A percentile compares a stretch with the other conserved stretches of the same genome.
Conservation (phyloP, 495 filamentous ascomycete genomes). For the Hypoxylon crocopeplum region DNA sequence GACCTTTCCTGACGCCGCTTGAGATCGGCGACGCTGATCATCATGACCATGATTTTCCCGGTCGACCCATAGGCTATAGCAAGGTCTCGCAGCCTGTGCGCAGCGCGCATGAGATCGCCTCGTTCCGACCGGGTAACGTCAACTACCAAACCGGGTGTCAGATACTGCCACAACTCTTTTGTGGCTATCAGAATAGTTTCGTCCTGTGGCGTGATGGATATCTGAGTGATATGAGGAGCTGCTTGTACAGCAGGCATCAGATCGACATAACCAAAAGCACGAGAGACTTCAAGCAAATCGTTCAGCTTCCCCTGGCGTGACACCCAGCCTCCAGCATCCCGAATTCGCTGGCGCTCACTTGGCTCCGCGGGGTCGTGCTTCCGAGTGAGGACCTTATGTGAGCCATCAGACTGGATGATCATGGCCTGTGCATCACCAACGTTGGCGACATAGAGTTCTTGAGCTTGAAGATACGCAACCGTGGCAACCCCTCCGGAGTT, state of each 20-base stretch:
- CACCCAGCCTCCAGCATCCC: conserved; percentile 93
- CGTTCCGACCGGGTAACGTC: conserved; percentile 87
- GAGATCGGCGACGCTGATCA: conserved; percentile 88
- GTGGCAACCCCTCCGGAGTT: conserved; percentile 90
- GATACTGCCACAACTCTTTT: conserved; percentile 91
- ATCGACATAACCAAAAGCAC: conserved; percentile 93
- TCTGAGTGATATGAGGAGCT: conserved; percentile 80
- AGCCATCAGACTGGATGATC: conserved; percentile 86
- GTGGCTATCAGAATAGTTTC: conserved; percentile 93
- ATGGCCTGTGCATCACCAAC: conserved; percentile 95
- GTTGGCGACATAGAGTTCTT: conserved; percentile 93
- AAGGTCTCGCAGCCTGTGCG: conserved; percentile 92
- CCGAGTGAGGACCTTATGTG: conserved; percentile 77
- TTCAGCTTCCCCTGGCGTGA: conserved; percentile 93
- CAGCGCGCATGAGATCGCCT: conserved; percentile 89
- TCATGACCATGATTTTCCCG: conserved; percentile 98
- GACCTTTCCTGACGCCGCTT: conserved; percentile 77
- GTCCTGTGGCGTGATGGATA: conserved; percentile 85
- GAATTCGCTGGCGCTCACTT: conserved; percentile 83
- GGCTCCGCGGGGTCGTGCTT: conserved; percentile 92
- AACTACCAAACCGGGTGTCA: conserved; percentile 86
- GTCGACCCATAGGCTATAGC: conserved; percentile 93
- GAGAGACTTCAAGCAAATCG: conserved; percentile 86
- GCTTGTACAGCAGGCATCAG: conserved; percentile 93
- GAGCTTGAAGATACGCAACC: conserved; percentile 84